These are phyloP conservation scores for Jamesozyma gamospora DNA, from an alignment of 805 yeast genomes.

Conservation along the genomic window DNA sequence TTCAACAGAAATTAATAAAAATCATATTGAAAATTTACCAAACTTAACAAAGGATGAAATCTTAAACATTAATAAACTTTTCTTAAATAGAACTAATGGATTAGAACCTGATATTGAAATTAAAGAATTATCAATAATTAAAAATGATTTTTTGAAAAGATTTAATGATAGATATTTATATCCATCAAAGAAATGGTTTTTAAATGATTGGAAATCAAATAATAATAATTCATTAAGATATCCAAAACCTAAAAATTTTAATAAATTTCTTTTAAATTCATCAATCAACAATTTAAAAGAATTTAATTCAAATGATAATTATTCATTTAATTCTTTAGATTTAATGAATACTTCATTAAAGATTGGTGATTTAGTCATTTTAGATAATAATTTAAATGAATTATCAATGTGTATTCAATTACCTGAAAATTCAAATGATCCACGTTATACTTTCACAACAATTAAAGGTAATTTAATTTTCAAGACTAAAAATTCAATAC, in stretches of 20 bases:
- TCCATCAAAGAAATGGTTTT: constrained; percentile 23
- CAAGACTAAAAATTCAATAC: constrained; percentile 36
- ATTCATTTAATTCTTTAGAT: not conserved
- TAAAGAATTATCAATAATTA: constrained; percentile 16
- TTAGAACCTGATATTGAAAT: constrained; percentile 24
- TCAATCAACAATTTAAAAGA: not conserved
- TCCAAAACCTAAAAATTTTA: not conserved
- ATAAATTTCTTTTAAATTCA: not conserved
- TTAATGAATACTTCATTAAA: constrained; percentile 19
- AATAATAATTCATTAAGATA: not conserved
- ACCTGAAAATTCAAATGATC: constrained; percentile 41
- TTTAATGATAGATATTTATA: constrained; percentile 13
- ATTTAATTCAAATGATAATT: no score
- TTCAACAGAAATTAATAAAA: no score
- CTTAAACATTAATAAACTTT: constrained; percentile 10
- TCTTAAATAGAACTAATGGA: constrained; percentile 18
- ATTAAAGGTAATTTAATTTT: constrained; percentile 48
- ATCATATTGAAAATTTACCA: not conserved
- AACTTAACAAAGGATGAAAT: constrained; percentile 7
- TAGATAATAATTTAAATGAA: constrained; percentile 35
- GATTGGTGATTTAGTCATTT: constrained; percentile 57
- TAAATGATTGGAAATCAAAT: not conserved
- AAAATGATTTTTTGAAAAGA: constrained; percentile 11
- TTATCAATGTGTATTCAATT: constrained; percentile 46
- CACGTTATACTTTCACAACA: constrained; percentile 47